Percentiles rank a stretch among this genome's conserved stretches.
Evolutionary conservation across 2,329 filamentous ascomycete species (phyloP).

Genomic region (Fusarium torreyae): DNA sequence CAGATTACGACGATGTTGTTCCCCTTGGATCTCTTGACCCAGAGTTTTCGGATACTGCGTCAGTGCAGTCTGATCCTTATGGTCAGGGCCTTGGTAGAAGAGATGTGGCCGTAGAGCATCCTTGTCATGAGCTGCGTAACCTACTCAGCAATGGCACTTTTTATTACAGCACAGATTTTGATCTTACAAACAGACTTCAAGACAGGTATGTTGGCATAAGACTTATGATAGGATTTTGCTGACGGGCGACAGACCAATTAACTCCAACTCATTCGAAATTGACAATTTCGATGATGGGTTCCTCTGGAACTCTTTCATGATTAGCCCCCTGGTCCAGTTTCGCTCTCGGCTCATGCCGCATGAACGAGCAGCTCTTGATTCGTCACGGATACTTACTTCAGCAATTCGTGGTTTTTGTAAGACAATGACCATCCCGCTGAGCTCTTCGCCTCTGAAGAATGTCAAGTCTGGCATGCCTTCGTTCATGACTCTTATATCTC

Average conservation of each 20-base stretch:
- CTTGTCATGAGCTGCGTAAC: slow-evolving; percentile 91
- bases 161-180: slow-evolving; percentile 99
- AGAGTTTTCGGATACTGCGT: slow-evolving; percentile 64
- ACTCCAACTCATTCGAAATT: slow-evolving; percentile 86
- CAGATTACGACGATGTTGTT: slow-evolving; percentile 86
- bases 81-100: slow-evolving; percentile 69
- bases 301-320: slow-evolving; percentile 99
- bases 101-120: slow-evolving; percentile 84
- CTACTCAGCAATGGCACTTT: slow-evolving; percentile 94
- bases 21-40: slow-evolving; percentile 67
- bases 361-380: slow-evolving; percentile 86
- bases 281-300: slow-evolving; percentile 94
- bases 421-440: slow-evolving; percentile 87
- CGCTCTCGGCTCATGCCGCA: slow-evolving; percentile 82
- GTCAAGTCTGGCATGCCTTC: slow-evolving; percentile 81
- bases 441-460: slow-evolving; percentile 77
- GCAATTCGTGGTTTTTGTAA: slow-evolving; percentile 94
- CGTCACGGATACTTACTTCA: slow-evolving; percentile 89
- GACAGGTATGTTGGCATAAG: slow-evolving; percentile 72
- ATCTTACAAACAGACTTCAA: slow-evolving; percentile 93
- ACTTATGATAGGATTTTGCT: slow-evolving; percentile 12
- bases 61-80: slow-evolving; percentile 58
- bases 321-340: slow-evolving; percentile 91
- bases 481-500: slow-evolving; percentile 89
- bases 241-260: slow-evolving; percentile 71